Base-by-base conservation (phyloP, 2,329 filamentous ascomycete species). In the Scolecobasidium constrictum region DNA sequence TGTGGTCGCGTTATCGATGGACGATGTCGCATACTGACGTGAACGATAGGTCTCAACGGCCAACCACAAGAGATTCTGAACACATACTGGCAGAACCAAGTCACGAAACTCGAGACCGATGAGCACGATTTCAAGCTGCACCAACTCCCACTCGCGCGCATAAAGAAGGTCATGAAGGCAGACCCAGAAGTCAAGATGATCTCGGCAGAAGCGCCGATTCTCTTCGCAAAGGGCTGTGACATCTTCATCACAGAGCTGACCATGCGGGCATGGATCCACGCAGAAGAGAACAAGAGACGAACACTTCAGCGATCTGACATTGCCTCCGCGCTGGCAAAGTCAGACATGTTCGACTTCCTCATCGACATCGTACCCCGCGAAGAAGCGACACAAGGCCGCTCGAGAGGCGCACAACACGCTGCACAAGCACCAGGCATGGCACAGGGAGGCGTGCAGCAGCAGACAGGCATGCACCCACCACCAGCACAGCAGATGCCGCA, bases 161-260 rank as follows among this genome's bases (percentile, higher is more conserved):
- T 98, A 69, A 98, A 98, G 72, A 98, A 98, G 64, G 92, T 98
- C 51, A 98, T 98, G 92, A 98, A 98, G 67, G 92, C 92, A 1
- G 92, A 98, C 53, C 92, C 92, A 0, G 92, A 98, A 56, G 92
- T 98, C 38, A 98, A 98, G 71, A 98, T 98, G 92, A 98, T 98
- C 49, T 96, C 88, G 3, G 92, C 92, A 6, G 92, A 98, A 66
- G 92, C 92, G 2, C 92, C 92, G 1, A 98, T 98, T 53, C 72
- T 98, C 12, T 98, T 98, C 56, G 92, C 92, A 40, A 98, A 98
- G 65, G 92, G 90, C 28, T 96, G 92, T 64, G 92, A 98, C 59
- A 95, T 96, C 58, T 98, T 98, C 67, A 98, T 98, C 58, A 95
- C 88, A 1, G 92, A 98, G 65, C 72, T 98, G 47, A 98, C 92